Evolutionary conservation across 2,329 filamentous ascomycete genomes (phyloP), one percentile per base, ranked within the genome.

Genomic region (Phialophora tarda): DNA sequence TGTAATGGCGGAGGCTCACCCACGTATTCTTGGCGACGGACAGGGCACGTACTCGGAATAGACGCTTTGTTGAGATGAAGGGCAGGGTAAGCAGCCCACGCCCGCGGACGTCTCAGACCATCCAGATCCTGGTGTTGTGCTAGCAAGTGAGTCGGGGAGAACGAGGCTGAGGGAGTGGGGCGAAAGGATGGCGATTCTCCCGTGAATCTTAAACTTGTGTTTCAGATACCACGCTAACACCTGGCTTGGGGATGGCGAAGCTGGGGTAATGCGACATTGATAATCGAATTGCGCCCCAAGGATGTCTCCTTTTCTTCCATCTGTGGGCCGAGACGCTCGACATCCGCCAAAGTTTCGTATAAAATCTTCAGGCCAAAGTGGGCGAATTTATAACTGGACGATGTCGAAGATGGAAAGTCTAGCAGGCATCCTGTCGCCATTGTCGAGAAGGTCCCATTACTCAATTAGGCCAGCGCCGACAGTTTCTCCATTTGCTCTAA

Each of bases 401-500:
- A 38, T 34, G 59, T 53, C 14, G 32, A 61, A 38, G 28, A n/a
- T 17, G 30, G 28, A 23, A 28, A 38, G 11, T 14, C 21, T 53
- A 24, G 59, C 30, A 41, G 44, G 28, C 17, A 17, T 32, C 2
- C 23, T n/a, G 57, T 11, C 17, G 24, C 21, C n/a, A 55, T 34
- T 1, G 24, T 54, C 26, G 12, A 55, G 14, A 34, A 34, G 7
- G 28, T 1, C 44, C 8, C 32, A 26, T 65, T 80, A 89, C 76
- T 97, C 93, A 72, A 98, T 79, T 69, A 97, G 80, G 1, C 95
- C 95, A 44, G 93, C 93, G 11, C 92, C 95, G 66, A 98, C 85
- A 1, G 95, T 98, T 72, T 90, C 86, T 1, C 95, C 95, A 59
- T 88, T 88, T 70, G 88, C 88, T 67, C 95, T 84, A 59, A 99